Evolutionary conservation across 2,329 filamentous ascomycete genomes (phyloP), one percentile per base, ranked within the genome.

Genomic region (Ophiostoma montium): DNA sequence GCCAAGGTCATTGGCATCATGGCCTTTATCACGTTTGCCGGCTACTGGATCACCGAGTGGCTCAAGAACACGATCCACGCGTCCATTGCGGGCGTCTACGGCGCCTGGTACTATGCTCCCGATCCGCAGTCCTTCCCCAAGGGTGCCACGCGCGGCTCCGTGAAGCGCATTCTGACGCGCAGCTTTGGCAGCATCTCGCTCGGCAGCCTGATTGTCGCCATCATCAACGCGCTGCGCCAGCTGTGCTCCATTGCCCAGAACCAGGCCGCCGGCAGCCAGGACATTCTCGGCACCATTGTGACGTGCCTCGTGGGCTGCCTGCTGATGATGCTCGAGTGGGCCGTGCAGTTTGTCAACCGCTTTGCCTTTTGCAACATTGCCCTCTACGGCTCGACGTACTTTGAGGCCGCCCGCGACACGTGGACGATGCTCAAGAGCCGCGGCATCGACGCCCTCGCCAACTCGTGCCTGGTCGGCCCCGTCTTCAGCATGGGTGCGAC

Each of bases 321-420:
- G 43, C 80, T 95, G 50, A 68, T 75, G 2, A 60, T 95, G 2
- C 67, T 95, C 2, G 78, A 95, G 56, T 95, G 90, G 88, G 82
- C 82, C 0, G 78, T 92, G 1, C 74, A 87, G 55, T 92, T 95
- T 59, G 72, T 95, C 66, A 96, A 96, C 66, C 80, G 87, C 57
- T 95, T 94, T 57, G 88, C 88, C 1, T 95, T 94, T 65, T 88
- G 81, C 30, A 87, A 95, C 61, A 94, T 96, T 60, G 88, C 90
- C 0, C 71, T 95, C 0, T 95, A 95, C 61, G 90, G 90, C 16
- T 94, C 94, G 63, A 69, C 84, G 1, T 96, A 95, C 61, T 75
- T 95, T 49, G 72, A 79, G 1, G 85, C 88, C 0, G 88, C 89
- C 33, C 95, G 94, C 66, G 86, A 86, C 57, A 94, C 87, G 0